Evolutionary conservation across 148 eudicot genomes (phyloP).

Genomic region (Silene uniflora): DNA sequence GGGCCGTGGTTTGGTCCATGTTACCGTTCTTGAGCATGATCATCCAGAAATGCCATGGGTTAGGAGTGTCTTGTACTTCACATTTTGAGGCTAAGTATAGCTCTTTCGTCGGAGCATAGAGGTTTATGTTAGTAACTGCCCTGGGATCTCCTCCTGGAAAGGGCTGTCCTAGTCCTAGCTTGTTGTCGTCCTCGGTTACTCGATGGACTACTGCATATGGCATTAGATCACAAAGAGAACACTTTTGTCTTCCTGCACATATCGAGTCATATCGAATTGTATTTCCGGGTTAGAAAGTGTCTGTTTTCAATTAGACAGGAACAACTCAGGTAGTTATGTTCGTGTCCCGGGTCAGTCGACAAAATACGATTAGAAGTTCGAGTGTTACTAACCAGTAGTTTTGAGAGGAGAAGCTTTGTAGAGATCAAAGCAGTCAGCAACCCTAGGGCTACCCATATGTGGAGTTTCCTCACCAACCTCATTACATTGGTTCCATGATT

Average conservation of each 20-base stretch:
- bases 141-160: conserved; percentile 24
- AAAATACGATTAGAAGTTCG: neutral
- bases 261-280: neutral
- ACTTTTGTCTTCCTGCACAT: conserved; percentile 1
- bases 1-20: conserved; percentile 32
- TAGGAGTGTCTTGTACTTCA: conserved; percentile 37
- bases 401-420: conserved; percentile 14
- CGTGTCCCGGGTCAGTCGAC: too few relatives aligned
- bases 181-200: conserved; percentile 42
- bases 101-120: conserved; percentile 42
- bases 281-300: neutral
- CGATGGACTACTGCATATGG: conserved; percentile 26
- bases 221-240: conserved; percentile 16
- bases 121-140: conserved; percentile 24
- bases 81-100: conserved; percentile 42
- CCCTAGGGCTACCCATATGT: conserved; percentile 32
- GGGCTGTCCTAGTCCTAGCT: conserved; percentile 32
- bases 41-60: conserved; percentile 61
- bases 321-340: neutral
- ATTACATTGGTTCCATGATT: conserved; percentile 54
- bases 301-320: neutral
- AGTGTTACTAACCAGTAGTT: conserved; percentile 15
- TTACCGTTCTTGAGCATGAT: conserved; percentile 56
- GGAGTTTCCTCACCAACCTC: conserved; percentile 46
- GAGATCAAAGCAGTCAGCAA: conserved; percentile 36